Base-by-base conservation (phyloP, 257 asterid species). In the Scutellaria minor region DNA sequence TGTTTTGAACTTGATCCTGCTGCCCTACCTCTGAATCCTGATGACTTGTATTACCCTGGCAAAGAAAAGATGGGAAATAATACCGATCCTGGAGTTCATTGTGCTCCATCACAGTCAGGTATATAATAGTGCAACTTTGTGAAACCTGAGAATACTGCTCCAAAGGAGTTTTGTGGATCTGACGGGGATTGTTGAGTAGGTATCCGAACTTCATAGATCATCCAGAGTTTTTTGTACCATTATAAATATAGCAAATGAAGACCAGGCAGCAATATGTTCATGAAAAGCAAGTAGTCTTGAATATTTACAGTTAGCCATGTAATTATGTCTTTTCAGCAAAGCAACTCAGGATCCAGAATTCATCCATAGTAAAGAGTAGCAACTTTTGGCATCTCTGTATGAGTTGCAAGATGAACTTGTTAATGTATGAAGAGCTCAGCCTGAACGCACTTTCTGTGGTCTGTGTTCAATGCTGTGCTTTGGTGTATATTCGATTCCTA, bases 1-100 rank as follows among this genome's bases (percentile, higher is more conserved):
- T 86, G 90, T 27, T 83, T 89, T 76, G 99, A 94, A 78, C 97
- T 94, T 1, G 99, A 94, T 82, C 92, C 96, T 74, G 93, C 90
- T 63, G 48, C 93, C 37, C 69, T 91, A 50, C 96, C 97, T 71
- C 18, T 48, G 56, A 75, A 82, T 78, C 85, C 82, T 1, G 83
- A 84, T 60, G 85, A 81, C 63, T 67, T 86, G 82, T 80, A 58
- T 77, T 83, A 73, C 70, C 89, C 90, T 51, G 73, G 68, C 11
- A 80, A 75, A 64, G 64, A 37, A 15, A 78, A 58, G 78, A 68
- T 14, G 68, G 71, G 57, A 47, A 51, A 24, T 5, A 60, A 60
- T 75, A 71, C 12, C 72, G 81, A 68, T 27, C 40, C 57, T 46
- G 78, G 70, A 66, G 77, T 67, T 22, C 13, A 66, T 31, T 45